Evolutionary conservation across 2,329 filamentous ascomycete genomes (phyloP), one percentile per base, ranked within the genome.

Genomic region (Sphaerostilbella broomeana): DNA sequence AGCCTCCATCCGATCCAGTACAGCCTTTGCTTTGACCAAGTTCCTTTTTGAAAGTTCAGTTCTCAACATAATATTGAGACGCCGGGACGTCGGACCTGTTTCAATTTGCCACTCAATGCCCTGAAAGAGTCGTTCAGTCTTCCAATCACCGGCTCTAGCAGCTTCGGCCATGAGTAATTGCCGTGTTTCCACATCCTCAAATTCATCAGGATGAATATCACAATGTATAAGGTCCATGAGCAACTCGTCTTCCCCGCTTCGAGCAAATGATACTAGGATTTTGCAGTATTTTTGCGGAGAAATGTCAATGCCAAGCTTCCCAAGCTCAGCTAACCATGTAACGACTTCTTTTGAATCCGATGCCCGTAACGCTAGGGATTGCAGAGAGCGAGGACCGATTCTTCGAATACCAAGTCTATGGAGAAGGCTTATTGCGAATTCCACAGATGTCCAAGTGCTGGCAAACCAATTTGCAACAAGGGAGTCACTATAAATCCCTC

Each of bases 381-480:
- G 83, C 15, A 95, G 58, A 4, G 86, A 84, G 13, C 83, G 64
- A 0, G 87, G 82, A 0, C 88, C 88, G 46, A 95, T 81, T 24
- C 70, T 66, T 33, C 77, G 69, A 5, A 94, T 67, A 2, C 84
- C 84, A 36, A 94, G 74, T 51, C 84, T 77, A 40, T 74, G 70
- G 13, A 92, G 65, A 6, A 84, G 72, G 22, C 75, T 75, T 39
- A 94, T 77, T 18, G 86, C 77, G 48, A 82, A 75, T 40, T 89
- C 79, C 8, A 88, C 67, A 1, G 81, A 76, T 16, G 92, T 72
- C 58, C 85, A 84, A 13, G 64, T 65, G 42, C 70, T 81, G 8
- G 88, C 88, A 56, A 95, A 89, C 65, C 87, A 79, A 47, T 81
- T 76, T n/a, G 88, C 84, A 13, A 84, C 82, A 20, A 94, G 81